phyloP scores from a whole-genome alignment of 2,329 filamentous ascomycete genomes.

The Sporothrix globosa region DNA sequence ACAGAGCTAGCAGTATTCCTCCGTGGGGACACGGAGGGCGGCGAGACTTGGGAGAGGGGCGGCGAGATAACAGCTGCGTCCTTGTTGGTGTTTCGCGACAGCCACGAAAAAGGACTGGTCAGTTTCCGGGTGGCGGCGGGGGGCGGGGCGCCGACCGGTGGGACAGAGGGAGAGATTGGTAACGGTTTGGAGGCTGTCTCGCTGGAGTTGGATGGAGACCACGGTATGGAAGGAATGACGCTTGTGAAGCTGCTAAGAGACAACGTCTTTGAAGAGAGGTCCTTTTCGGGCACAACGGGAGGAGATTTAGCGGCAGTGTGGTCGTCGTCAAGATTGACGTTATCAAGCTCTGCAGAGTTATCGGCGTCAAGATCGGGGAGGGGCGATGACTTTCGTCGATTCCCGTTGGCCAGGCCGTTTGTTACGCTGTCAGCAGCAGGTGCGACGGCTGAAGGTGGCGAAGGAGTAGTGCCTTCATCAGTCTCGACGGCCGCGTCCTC shows the following conservation, averaged over 20 bases:
- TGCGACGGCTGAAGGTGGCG: not conserved
- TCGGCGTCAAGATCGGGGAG: slow-evolving; percentile 51
- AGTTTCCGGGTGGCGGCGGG: slow-evolving; percentile 64
- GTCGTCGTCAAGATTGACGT: slow-evolving; percentile 70
- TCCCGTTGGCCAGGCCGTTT: slow-evolving; percentile 28
- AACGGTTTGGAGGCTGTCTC: slow-evolving; percentile 52
- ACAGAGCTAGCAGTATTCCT: slow-evolving; percentile 81
- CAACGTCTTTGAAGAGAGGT: slow-evolving; percentile 55
- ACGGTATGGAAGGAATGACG: slow-evolving; percentile 72
- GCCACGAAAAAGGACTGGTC: slow-evolving; percentile 84
- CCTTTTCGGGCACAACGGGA: slow-evolving; percentile 25
- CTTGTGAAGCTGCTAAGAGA: slow-evolving; percentile 72
- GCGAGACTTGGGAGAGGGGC: slow-evolving; percentile 54
- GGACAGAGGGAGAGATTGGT: slow-evolving; percentile 41
- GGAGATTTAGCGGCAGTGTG: slow-evolving; percentile 33
- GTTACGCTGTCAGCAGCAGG: slow-evolving; percentile 4
- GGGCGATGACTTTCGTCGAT: slow-evolving; percentile 45
- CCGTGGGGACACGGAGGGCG: slow-evolving; percentile 54
- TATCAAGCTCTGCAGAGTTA: slow-evolving; percentile 52
- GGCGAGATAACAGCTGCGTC: slow-evolving; percentile 50
- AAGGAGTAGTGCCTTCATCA: slow-evolving; percentile 32
- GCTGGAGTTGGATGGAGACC: slow-evolving; percentile 59
- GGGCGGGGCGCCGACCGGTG: slow-evolving; percentile 45
- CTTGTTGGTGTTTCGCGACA: slow-evolving; percentile 70
- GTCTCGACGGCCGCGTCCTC: slow-evolving; percentile 37